A percentile compares a stretch with the other conserved stretches of the same genome.
These are phyloP conservation scores for Boletus insuetus DNA, from an alignment of 768 basidiomycete species.

Conservation along the genomic window DNA sequence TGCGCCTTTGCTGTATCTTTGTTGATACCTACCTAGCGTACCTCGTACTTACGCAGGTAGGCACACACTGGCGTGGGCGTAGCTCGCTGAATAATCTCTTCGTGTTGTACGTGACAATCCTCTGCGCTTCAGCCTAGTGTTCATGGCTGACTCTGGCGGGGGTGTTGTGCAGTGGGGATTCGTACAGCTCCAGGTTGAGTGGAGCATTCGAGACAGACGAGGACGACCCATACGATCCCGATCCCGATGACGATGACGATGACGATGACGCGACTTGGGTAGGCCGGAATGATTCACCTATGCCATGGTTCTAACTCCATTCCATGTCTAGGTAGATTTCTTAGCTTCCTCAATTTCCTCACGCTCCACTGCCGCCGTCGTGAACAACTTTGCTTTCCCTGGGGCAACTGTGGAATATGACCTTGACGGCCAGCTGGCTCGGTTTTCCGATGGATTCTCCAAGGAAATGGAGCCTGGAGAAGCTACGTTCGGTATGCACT, in stretches of 20 bases:
- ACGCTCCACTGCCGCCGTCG: background rate
- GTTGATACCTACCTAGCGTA: background rate
- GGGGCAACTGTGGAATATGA: constrained; percentile 8
- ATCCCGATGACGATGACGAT: too few species aligned
- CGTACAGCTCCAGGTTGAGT: constrained; percentile 10
- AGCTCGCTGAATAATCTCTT: constrained; percentile 3
- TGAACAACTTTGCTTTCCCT: constrained; percentile 10
- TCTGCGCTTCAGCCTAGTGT: background rate
- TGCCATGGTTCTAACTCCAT: background rate
- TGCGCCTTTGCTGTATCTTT: background rate
- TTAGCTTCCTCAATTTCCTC: background rate
- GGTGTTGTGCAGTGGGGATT: constrained; percentile 5
- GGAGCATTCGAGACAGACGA: background rate
- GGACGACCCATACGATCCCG: background rate
- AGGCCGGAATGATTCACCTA: background rate
- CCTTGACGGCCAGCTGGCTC: constrained; percentile 2
- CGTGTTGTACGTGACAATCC: constrained; percentile 5
- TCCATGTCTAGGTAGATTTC: constrained; percentile 4
- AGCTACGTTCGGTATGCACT: background rate
- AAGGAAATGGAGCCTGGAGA: background rate
- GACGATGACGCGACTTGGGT: constrained; percentile 9
- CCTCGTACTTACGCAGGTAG: background rate
- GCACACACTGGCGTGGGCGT: constrained; percentile 1
- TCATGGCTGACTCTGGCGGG: background rate
- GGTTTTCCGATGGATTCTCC: background rate